Evolutionary conservation across 139 green algal genomes (phyloP).

Genomic region (Haematococcus lacustris): DNA sequence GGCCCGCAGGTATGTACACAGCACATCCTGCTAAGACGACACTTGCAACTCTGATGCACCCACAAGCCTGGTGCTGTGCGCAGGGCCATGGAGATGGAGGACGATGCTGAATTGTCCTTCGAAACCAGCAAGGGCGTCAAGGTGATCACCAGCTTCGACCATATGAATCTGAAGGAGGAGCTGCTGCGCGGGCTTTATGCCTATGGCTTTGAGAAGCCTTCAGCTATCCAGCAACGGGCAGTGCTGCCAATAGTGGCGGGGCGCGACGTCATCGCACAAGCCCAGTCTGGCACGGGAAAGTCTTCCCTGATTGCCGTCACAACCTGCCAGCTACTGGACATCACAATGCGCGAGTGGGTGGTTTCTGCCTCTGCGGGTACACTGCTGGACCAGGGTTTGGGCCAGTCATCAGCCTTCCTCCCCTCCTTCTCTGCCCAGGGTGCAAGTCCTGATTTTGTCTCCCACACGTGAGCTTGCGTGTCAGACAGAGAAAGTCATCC

Average conservation of each 20-base stretch:
- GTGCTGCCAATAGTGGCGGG: slow-evolving; percentile 85
- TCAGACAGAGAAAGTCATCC: slow-evolving; percentile 92
- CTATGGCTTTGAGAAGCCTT: slow-evolving; percentile 97
- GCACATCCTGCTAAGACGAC: too few species aligned
- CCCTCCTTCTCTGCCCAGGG: slow-evolving; percentile 20
- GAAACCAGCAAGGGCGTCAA: slow-evolving; percentile 75
- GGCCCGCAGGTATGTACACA: too few species aligned
- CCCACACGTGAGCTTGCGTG: slow-evolving; percentile 93
- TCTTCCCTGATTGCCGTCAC: slow-evolving; percentile 91
- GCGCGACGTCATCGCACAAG: slow-evolving; percentile 95
- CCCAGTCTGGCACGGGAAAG: slow-evolving; percentile 97
- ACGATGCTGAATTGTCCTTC: slow-evolving; percentile 48
- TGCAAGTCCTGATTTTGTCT: slow-evolving; percentile 87
- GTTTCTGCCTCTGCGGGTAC: too few species aligned
- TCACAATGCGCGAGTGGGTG: slow-evolving; percentile 56
- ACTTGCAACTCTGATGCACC: too few species aligned
- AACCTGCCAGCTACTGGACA: slow-evolving; percentile 86
- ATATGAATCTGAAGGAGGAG: slow-evolving; percentile 88
- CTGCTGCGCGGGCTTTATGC: slow-evolving; percentile 89
- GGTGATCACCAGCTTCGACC: slow-evolving; percentile 79
- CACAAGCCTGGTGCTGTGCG: too few species aligned
- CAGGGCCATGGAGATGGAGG: slow-evolving; percentile 26
- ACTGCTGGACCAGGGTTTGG: too few species aligned
- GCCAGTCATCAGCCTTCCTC: neutral
- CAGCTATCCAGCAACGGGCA: slow-evolving; percentile 96